These are phyloP conservation scores for Eucalyptus pauciflora DNA, from an alignment of 345 rosid species.

Conservation along the genomic window DNA sequence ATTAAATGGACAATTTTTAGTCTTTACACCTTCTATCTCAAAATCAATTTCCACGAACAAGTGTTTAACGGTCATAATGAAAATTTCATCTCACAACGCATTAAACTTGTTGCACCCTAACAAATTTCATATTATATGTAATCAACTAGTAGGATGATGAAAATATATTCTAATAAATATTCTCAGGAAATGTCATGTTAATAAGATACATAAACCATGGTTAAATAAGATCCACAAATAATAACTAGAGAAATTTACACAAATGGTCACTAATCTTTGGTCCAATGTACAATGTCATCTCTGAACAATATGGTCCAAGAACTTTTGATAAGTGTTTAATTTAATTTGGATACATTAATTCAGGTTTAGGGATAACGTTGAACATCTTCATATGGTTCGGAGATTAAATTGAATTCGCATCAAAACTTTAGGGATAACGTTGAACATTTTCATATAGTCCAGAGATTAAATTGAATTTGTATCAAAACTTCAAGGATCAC, in stretches of 20 bases:
- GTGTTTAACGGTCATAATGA: background rate
- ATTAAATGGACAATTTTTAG: background rate
- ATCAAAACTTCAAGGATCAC: background rate
- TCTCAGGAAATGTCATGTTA: background rate
- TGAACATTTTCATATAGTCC: background rate
- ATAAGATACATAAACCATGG: background rate
- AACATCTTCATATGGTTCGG: background rate
- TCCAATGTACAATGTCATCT: rapidly evolving
- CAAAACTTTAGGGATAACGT: background rate
- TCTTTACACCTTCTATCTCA: background rate
- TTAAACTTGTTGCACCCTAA: background rate
- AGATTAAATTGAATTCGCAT: background rate
- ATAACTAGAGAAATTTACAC: background rate
- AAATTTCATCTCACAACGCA: background rate
- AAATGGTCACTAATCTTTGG: background rate
- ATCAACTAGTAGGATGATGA: background rate
- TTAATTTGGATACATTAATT: background rate
- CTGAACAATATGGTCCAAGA: rapidly evolving
- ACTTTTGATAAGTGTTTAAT: background rate
- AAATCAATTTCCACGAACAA: background rate
- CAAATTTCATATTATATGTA: background rate
- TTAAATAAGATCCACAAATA: background rate
- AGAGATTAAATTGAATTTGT: background rate
- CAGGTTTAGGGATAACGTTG: background rate
- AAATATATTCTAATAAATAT: background rate